A percentile compares a stretch with the other conserved stretches of the same genome.
Evolutionary conservation across 2,329 filamentous ascomycete species (phyloP).

Genomic region (Clarireedia hainanense): DNA sequence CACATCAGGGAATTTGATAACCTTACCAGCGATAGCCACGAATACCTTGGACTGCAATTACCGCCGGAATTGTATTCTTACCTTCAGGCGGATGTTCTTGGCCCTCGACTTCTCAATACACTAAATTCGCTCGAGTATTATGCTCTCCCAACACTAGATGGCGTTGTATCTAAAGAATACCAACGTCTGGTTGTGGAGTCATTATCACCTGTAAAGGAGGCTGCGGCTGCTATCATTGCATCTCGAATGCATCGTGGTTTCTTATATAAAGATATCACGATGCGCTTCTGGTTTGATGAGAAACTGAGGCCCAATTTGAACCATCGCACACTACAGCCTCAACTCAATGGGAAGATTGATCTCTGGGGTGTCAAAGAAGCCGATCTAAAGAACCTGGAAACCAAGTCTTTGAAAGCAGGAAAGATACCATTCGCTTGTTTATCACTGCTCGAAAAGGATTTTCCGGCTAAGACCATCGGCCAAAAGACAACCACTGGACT

Average conservation of each 20-base stretch:
- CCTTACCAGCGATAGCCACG: constrained; percentile 75
- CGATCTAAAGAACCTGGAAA: constrained; percentile 37
- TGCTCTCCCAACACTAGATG: constrained; percentile 78
- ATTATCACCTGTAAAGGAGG: constrained; percentile 66
- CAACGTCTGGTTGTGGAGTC: constrained; percentile 67
- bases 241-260: constrained; percentile 78
- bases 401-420: constrained; percentile 34
- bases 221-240: constrained; percentile 70
- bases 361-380: constrained; percentile 69
- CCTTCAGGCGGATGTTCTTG: constrained; percentile 73
- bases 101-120: constrained; percentile 71
- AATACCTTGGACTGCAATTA: constrained; percentile 83
- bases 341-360: constrained; percentile 40
- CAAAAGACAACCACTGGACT: constrained; percentile 27
- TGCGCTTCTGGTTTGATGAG: constrained; percentile 78
- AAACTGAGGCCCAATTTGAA: constrained; percentile 61
- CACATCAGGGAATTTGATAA: constrained; percentile 64
- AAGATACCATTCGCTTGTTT: constrained; percentile 53
- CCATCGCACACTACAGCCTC: constrained; percentile 44
- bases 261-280: constrained; percentile 66
- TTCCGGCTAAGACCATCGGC: constrained; percentile 58
- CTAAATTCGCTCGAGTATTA: constrained; percentile 72
- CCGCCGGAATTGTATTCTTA: constrained; percentile 90
- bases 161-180: constrained; percentile 73
- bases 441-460: constrained; percentile 60